Base-by-base conservation (phyloP, 345 rosid species). In the Euphorbia tirucalli region DNA sequence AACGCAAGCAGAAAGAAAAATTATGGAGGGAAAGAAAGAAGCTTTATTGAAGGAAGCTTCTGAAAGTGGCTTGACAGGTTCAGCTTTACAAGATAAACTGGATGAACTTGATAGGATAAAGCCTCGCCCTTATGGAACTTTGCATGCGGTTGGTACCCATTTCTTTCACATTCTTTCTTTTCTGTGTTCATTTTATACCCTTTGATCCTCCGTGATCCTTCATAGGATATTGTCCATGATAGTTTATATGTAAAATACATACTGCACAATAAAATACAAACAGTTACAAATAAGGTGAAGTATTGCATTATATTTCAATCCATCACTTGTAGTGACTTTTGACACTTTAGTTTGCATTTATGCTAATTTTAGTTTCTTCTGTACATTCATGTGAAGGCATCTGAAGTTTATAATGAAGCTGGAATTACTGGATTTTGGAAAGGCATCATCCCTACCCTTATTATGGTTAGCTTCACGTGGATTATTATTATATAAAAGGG, bases 361-460 rank as follows among this genome's bases (percentile, higher is more conserved):
- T 25, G 16, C 28, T 44, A 25, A 43, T 25, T 44, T 41, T 27
- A 10, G 57, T n/a, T 16, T 19, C 18, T 58, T 3, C 1, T 57
- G 28, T 70, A 5, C 22, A 16, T 52, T 32, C 39, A 49, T 24
- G 31, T 68, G 48, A 70, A 88, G 93, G 93, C 83, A 46, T 57
- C 60, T 24, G 89, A 88, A 74, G 82, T 88, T 62, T 85, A 82
- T 69, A 78, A 50, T 55, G 93, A 88, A 81, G 84, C 90, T 56
- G 93, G 93, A 74, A 63, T 86, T 52, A 15, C 74, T 58, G 89
- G 93, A 78, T 86, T 85, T 78, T 88, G 93, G 93, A 88, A 88
- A 80, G 93, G 93, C 70, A 81, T 88, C 74, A 66, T 88, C 66
- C 93, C 93, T 22, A 85, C 93, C 27, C 87, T 88, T 50, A 79